phyloP scores from a whole-genome alignment of 2,329 filamentous ascomycete genomes.

The Pyrenochaeta sp. region DNA sequence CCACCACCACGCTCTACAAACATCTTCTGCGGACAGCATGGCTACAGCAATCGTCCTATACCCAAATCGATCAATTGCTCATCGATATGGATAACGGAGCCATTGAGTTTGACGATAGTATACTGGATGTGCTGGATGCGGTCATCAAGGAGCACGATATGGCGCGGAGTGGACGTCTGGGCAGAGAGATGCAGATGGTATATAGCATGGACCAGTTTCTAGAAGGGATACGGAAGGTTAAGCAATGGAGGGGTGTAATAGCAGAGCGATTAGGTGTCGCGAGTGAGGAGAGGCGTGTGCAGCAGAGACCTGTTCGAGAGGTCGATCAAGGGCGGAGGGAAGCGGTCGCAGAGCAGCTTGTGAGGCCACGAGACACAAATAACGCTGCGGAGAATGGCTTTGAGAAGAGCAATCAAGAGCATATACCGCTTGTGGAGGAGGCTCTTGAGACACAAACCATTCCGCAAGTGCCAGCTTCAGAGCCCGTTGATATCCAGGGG shows the following conservation, averaged over 20 bases:
- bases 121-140: constrained; percentile 50
- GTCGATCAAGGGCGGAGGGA: not conserved
- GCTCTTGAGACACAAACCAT: not conserved
- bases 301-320: not conserved
- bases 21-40: constrained; percentile 70
- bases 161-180: constrained; percentile 33
- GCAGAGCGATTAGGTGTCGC: constrained; percentile 36
- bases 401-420: not conserved
- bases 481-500: not conserved
- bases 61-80: constrained; percentile 64
- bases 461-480: too few relatives aligned
- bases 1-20: constrained; percentile 75
- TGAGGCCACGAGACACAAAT: not conserved
- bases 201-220: constrained; percentile 47
- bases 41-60: constrained; percentile 66
- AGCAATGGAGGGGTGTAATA: constrained; percentile 41
- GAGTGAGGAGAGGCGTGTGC: constrained; percentile 3
- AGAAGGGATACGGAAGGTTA: constrained; percentile 40
- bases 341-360: not conserved
- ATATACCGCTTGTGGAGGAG: not conserved
- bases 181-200: constrained; percentile 38
- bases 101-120: constrained; percentile 64
- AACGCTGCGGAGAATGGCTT: not conserved
- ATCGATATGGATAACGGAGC: constrained; percentile 73
- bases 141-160: constrained; percentile 41